Conservation (phyloP, 805 yeast genomes). For the Barnettozyma botsteinii region DNA sequence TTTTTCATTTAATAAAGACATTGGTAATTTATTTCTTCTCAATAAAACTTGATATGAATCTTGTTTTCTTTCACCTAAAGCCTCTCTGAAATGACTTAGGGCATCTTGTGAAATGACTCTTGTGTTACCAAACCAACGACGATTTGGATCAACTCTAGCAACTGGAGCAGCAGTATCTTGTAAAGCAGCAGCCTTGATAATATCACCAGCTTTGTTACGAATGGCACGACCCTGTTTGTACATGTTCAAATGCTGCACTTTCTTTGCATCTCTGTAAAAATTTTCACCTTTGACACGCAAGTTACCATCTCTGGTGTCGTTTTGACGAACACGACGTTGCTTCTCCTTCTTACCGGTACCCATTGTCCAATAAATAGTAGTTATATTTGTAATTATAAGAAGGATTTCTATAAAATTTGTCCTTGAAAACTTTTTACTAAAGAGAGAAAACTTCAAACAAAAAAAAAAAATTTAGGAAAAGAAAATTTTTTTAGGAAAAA, state of each 20-base stretch:
- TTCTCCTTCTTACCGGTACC: constrained; percentile 93
- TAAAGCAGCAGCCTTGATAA: constrained; percentile 78
- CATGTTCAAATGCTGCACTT: constrained; percentile 86
- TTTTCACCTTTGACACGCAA: constrained; percentile 94
- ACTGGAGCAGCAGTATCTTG: constrained; percentile 84
- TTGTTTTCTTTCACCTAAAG: constrained; percentile 77
- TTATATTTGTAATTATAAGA: too few relatives aligned
- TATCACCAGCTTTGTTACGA: constrained; percentile 82
- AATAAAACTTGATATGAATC: constrained; percentile 83
- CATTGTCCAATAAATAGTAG: constrained; percentile 44
- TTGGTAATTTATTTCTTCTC: constrained; percentile 87
- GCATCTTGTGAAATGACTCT: constrained; percentile 98
- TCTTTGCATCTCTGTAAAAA: constrained; percentile 90
- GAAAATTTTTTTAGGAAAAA: not conserved
- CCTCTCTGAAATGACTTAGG: constrained; percentile 86
- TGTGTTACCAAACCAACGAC: constrained; percentile 97
- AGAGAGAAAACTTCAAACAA: too few relatives aligned
- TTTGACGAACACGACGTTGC: constrained; percentile 77
- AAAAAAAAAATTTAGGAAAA: too few relatives aligned
- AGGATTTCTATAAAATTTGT: not conserved
- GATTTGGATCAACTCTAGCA: constrained; percentile 93
- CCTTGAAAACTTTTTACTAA: constrained; percentile 5
- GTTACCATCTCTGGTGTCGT: constrained; percentile 80
- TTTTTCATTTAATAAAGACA: constrained; percentile 89
- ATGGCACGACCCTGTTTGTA: constrained; percentile 87